These are phyloP conservation scores for Cordyceps cicadae DNA, from an alignment of 2,329 filamentous ascomycete species.

Conservation along the genomic window DNA sequence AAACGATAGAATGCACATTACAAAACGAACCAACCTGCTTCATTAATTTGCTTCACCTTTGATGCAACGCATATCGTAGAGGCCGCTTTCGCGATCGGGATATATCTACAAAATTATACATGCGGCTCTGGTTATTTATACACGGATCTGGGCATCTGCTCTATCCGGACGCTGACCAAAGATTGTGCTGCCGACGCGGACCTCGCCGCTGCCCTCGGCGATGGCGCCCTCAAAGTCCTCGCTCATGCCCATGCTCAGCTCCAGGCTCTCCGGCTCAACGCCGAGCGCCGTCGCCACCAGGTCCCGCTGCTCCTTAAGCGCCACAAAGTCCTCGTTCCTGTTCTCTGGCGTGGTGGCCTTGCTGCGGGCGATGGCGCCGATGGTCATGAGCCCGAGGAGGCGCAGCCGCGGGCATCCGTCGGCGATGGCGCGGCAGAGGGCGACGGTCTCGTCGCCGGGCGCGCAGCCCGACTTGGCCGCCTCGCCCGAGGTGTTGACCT, in stretches of 20 bases:
- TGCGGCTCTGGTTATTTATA: conserved; percentile 20
- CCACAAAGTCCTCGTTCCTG: conserved; percentile 86
- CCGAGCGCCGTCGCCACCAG: conserved; percentile 48
- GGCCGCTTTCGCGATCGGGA: neutral
- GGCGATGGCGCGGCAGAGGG: conserved; percentile 61
- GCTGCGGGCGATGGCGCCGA: conserved; percentile 85
- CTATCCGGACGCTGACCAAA: conserved; percentile 78
- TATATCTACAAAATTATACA: neutral
- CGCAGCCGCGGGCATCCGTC: conserved; percentile 64
- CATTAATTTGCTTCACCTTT: too few relatives aligned
- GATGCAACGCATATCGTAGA: too few relatives aligned
- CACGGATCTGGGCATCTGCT: conserved; percentile 64
- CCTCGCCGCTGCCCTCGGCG: conserved; percentile 73
- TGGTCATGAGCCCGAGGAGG: conserved; percentile 88
- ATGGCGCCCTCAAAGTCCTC: conserved; percentile 91
- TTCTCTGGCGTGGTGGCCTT: conserved; percentile 61
- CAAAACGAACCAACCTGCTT: neutral
- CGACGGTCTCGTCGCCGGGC: conserved; percentile 53
- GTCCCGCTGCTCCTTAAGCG: conserved; percentile 62
- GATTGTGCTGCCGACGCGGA: conserved; percentile 87
- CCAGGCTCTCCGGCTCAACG: conserved; percentile 47
- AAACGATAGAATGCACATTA: neutral
- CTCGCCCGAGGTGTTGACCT: conserved; percentile 93
- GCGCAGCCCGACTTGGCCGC: conserved; percentile 73
- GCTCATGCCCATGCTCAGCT: conserved; percentile 98